phyloP scores from a whole-genome alignment of 1,284 basidiomycete genomes.

The Fereydounia khargensis region DNA sequence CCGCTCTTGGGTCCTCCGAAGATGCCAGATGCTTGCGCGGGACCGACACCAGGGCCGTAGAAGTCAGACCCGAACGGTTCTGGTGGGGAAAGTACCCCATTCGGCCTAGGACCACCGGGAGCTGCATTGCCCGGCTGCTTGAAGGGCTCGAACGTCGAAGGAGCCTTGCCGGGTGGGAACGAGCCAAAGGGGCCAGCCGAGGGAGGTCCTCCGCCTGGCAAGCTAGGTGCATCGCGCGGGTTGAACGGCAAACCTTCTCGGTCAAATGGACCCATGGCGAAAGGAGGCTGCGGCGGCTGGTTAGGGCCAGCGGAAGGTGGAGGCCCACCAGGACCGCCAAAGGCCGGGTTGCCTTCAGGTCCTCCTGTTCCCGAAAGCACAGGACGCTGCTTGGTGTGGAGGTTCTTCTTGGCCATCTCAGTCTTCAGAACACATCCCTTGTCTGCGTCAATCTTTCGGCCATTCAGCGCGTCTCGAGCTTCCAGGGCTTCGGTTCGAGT shows the following conservation, averaged over 20 bases:
- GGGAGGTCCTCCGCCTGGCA: no score
- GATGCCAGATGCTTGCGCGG: no score
- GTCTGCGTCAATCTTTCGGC: constrained; percentile 87
- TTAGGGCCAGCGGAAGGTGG: neutral
- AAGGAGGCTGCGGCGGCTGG: constrained; percentile 9
- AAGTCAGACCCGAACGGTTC: constrained; percentile 8
- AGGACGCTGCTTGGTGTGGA: constrained; percentile 69
- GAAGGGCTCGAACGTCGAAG: constrained; percentile 23
- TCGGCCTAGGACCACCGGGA: constrained; percentile 3
- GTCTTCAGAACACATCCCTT: constrained; percentile 92
- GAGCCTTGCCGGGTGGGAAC: constrained; percentile 7
- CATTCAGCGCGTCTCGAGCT: constrained; percentile 85
- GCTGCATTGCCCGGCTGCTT: neutral
- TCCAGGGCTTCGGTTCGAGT: constrained; percentile 81
- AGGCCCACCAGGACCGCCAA: constrained; percentile 1
- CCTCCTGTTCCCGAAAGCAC: constrained; percentile 13
- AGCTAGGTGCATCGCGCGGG: no score
- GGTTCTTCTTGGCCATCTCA: constrained; percentile 99
- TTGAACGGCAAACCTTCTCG: constrained; percentile 17
- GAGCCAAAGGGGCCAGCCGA: constrained; percentile 10
- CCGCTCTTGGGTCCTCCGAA: no score
- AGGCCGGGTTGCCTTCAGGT: constrained; percentile 10
- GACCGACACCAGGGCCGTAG: no score
- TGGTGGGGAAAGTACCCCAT: constrained; percentile 33
- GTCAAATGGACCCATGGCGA: constrained; percentile 20